Evolutionary conservation across 1,284 basidiomycete genomes (phyloP).

Genomic region (Cryptococcus depauperatus): DNA sequence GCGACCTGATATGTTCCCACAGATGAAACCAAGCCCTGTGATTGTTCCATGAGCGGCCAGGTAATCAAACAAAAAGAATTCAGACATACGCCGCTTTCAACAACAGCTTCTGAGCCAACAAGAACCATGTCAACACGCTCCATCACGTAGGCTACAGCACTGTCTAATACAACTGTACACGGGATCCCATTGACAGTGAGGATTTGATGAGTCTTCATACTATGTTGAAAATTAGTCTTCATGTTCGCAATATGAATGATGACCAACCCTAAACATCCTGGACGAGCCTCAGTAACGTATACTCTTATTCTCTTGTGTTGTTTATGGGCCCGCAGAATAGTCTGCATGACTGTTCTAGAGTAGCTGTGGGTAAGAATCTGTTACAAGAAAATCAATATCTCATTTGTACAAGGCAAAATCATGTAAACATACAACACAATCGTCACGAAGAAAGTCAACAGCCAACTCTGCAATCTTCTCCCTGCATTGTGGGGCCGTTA

Average conservation of each 20-base stretch:
- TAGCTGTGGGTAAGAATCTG: slow-evolving; percentile 92
- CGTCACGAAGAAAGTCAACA: slow-evolving; percentile 87
- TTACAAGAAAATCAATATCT: too few relatives aligned
- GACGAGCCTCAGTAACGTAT: slow-evolving; percentile 61
- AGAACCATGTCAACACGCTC: slow-evolving; percentile 90
- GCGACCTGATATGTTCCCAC: slow-evolving; percentile 95
- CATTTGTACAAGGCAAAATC: too few relatives aligned
- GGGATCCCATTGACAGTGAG: slow-evolving; percentile 81
- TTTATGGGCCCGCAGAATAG: slow-evolving; percentile 77
- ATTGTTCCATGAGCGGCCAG: too few relatives aligned
- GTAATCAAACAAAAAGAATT: neutral
- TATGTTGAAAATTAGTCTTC: slow-evolving; percentile 38
- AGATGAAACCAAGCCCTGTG: slow-evolving; percentile 47
- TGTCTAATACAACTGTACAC: slow-evolving; percentile 89
- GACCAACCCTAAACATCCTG: slow-evolving; percentile 30
- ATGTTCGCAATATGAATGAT: neutral
- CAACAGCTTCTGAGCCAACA: slow-evolving; percentile 94
- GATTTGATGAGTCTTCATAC: slow-evolving; percentile 78
- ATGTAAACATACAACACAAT: slow-evolving; percentile 62
- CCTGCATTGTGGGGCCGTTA: slow-evolving; percentile 68
- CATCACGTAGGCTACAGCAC: slow-evolving; percentile 94
- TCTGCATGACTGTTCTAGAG: slow-evolving; percentile 91
- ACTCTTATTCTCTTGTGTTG: slow-evolving; percentile 85
- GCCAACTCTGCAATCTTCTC: slow-evolving; percentile 84
- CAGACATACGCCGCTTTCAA: slow-evolving; percentile 67